Base-by-base conservation (phyloP, 2,329 filamentous ascomycete species). In the Penicillium concentricum region DNA sequence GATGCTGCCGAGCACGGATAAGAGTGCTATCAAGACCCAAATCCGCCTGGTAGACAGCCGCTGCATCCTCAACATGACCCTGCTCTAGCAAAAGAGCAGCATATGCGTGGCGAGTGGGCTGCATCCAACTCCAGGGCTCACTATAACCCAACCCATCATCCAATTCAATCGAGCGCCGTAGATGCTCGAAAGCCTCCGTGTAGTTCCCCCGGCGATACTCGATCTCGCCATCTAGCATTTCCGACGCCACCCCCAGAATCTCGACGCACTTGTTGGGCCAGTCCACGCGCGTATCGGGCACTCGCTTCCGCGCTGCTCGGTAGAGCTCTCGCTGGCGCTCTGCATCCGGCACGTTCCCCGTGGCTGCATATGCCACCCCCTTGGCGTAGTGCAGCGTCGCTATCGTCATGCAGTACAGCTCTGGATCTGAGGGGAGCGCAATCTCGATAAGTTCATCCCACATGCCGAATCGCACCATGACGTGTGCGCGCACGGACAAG, bases 61-160 rank as follows among this genome's bases (percentile, higher is more conserved):
- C 72, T 0, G 87, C 86, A 47, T 87, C 77, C 24, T 82, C 78
- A 0, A 82, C 74, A n/a, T 75, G 75, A 0, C 82, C 84, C 65
- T 88, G 87, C 67, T 91, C 88, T 13, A 90, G 77, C 30, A 90
- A 69, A 4, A 92, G 76, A 0, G 88, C 88, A 1, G 85, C 88
- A 49, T 87, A 87, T 0, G 88, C 88, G 69, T 91, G 88, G 3
- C 87, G 78, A 0, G 84, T 83, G 0, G 88, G 88, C 67, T 89
- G 86, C 87, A 91, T 90, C 88, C 88, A 91, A 0, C 86, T 87
- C 88, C 88, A 91, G 0, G 89, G 89, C 68, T 92, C 89, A 47
- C 87, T 86, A 59, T 89, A 91, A 0, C 84, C 84, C 28, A 91
- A 78, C 0, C 70, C 72, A 64, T 89, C 87, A 60, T 90, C 86